Percentiles rank a stretch among this genome's conserved stretches.
Conservation (phyloP, 176 grass and related monocot genomes). For the Calamus simplicifolius region DNA sequence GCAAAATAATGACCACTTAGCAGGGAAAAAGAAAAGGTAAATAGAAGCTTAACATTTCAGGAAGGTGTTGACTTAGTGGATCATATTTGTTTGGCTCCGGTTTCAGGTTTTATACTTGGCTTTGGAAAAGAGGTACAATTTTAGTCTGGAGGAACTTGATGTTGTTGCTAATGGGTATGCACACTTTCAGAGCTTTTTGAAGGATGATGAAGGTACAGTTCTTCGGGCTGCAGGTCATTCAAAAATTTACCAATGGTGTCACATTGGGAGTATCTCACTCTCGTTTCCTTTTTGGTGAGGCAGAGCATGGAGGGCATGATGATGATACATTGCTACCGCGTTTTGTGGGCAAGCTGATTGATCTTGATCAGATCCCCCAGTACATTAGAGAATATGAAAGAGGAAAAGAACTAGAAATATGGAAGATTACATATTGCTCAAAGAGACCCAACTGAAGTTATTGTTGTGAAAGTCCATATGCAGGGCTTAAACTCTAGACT, state of each 20-base stretch:
- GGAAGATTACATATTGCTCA: slow-evolving; percentile 38
- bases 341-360: slow-evolving; percentile 45
- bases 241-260: neutral
- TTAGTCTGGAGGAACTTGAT: slow-evolving; percentile 66
- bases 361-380: slow-evolving; percentile 45
- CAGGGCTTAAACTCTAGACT: too few species aligned
- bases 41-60: neutral
- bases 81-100: neutral
- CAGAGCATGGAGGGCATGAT: slow-evolving; percentile 15
- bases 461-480: too few species aligned
- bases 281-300: neutral
- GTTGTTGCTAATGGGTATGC: slow-evolving; percentile 74
- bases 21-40: neutral
- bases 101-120: slow-evolving; percentile 71
- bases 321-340: neutral
- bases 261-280: neutral
- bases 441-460: neutral
- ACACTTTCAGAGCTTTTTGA: slow-evolving; percentile 58
- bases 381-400: slow-evolving; percentile 77
- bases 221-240: neutral
- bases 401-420: slow-evolving; percentile 59
- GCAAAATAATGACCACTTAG: neutral
- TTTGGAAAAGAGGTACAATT: slow-evolving; percentile 89
- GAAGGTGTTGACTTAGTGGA: neutral
- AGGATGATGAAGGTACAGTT: slow-evolving; percentile 26